Evolutionary conservation across 805 yeast species (phyloP).

Genomic region (Kurtzmaniella cleridarum): DNA sequence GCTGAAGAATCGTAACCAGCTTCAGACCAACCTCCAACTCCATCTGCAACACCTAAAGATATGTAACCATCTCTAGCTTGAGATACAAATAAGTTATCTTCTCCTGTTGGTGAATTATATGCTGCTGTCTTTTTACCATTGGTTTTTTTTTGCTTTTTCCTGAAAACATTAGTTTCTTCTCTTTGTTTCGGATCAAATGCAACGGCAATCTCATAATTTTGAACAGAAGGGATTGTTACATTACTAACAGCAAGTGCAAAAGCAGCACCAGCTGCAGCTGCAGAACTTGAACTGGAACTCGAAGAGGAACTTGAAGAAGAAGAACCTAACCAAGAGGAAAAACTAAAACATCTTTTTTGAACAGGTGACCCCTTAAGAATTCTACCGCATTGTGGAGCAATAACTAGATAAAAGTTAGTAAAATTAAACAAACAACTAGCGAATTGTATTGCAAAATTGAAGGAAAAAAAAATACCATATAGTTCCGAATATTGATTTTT

Average conservation of each 20-base stretch:
- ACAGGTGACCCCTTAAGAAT: constrained; percentile 7
- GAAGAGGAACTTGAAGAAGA: constrained; percentile 11
- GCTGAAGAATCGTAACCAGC: constrained; percentile 88
- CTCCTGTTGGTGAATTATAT: constrained; percentile 57
- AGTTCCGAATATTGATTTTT: too few species aligned
- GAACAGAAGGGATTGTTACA: constrained; percentile 12
- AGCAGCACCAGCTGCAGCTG: constrained; percentile 12
- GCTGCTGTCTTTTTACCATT: constrained; percentile 35
- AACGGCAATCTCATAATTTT: constrained; percentile 54
- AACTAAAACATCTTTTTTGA: constrained; percentile 14
- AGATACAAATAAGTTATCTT: constrained; percentile 64
- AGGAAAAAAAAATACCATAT: background rate
- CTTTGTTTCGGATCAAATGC: constrained; percentile 74
- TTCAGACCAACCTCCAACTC: constrained; percentile 97
- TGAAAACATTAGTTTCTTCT: constrained; percentile 43
- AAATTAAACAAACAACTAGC: too few species aligned
- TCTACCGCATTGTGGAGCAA: constrained; percentile 2
- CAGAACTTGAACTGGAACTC: constrained; percentile 16
- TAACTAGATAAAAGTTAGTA: background rate
- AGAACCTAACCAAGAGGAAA: constrained; percentile 15
- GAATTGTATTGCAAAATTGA: too few species aligned
- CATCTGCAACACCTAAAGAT: constrained; percentile 86
- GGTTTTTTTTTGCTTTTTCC: constrained; percentile 13
- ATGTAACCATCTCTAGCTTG: constrained; percentile 33
- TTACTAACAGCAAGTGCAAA: constrained; percentile 11